Percentiles rank a stretch among this genome's conserved stretches.
These are phyloP conservation scores for Spathaspora sp. DNA, from an alignment of 805 yeast genomes.

Conservation along the genomic window DNA sequence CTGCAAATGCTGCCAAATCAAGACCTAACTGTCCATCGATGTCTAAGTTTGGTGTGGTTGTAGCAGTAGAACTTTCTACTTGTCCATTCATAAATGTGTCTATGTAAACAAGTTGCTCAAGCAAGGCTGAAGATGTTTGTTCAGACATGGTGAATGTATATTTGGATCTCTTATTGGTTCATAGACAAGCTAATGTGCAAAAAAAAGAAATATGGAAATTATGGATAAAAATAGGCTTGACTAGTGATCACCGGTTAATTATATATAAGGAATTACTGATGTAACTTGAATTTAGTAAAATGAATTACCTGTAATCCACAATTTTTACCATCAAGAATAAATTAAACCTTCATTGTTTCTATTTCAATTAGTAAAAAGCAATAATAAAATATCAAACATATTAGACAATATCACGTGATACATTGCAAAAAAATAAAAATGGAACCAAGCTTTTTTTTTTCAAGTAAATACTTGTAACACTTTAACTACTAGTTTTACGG, in stretches of 20 bases:
- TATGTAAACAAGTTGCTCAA: conserved; percentile 77
- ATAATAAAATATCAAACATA: not conserved
- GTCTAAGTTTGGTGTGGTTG: conserved; percentile 38
- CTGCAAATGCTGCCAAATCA: conserved; percentile 80
- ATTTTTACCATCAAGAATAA: not conserved
- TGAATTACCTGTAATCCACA: not conserved
- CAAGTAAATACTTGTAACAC: not conserved
- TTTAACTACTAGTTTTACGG: not conserved
- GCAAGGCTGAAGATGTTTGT: conserved; percentile 39
- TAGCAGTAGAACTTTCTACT: conserved; percentile 15
- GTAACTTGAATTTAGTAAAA: not conserved
- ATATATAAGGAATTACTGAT: not conserved
- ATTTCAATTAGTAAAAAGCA: not conserved
- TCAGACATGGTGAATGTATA: conserved; percentile 1
- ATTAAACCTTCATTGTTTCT: not conserved
- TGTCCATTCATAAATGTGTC: conserved; percentile 70
- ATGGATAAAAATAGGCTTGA: not conserved
- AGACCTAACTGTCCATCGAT: conserved; percentile 38
- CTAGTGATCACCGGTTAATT: not conserved
- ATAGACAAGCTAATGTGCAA: not conserved
- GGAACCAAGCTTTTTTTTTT: not conserved
- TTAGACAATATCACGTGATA: not conserved
- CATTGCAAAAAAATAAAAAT: not conserved
- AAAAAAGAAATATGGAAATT: not conserved
- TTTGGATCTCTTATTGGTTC: not conserved